A percentile compares a stretch with the other conserved stretches of the same genome.
Evolutionary conservation across 257 asterid species (phyloP).

Genomic region (Penstemon davidsonii): DNA sequence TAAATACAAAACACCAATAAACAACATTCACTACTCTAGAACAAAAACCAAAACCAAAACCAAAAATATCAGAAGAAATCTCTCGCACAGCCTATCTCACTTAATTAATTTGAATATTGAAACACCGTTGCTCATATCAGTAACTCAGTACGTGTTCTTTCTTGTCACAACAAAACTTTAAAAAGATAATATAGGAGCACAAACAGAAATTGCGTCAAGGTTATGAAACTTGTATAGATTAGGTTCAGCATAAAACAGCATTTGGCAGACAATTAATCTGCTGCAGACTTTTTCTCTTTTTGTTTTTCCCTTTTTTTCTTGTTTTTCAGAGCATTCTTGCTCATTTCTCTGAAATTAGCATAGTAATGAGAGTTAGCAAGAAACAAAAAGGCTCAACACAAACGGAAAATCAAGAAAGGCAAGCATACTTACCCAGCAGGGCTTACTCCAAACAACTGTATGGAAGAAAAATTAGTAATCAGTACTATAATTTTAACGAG

Average conservation of each 20-base stretch:
- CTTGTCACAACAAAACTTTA: neutral
- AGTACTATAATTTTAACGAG: slow-evolving; percentile 17
- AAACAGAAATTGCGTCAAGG: no score
- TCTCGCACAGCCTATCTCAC: no score
- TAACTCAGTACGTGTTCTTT: neutral
- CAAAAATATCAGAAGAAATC: no score
- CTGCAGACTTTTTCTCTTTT: slow-evolving; percentile 77
- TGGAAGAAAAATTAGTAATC: slow-evolving; percentile 25
- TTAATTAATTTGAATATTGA: no score
- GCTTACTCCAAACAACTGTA: slow-evolving; percentile 75
- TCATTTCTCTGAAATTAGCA: slow-evolving; percentile 57
- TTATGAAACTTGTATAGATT: neutral
- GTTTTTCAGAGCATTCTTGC: slow-evolving; percentile 83
- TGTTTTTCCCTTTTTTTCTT: slow-evolving; percentile 89
- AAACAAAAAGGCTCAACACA: slow-evolving; percentile 1
- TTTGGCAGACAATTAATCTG: slow-evolving; percentile 25
- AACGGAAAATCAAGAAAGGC: neutral
- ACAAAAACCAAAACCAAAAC: no score
- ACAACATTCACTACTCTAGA: no score
- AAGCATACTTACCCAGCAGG: slow-evolving; percentile 64
- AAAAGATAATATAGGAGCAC: neutral
- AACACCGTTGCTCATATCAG: no score
- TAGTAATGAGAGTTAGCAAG: slow-evolving; percentile 15
- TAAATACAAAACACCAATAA: no score
- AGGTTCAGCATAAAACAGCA: neutral